These are phyloP conservation scores for Excoecaria agallocha DNA, from an alignment of 345 rosid genomes.

Conservation along the genomic window DNA sequence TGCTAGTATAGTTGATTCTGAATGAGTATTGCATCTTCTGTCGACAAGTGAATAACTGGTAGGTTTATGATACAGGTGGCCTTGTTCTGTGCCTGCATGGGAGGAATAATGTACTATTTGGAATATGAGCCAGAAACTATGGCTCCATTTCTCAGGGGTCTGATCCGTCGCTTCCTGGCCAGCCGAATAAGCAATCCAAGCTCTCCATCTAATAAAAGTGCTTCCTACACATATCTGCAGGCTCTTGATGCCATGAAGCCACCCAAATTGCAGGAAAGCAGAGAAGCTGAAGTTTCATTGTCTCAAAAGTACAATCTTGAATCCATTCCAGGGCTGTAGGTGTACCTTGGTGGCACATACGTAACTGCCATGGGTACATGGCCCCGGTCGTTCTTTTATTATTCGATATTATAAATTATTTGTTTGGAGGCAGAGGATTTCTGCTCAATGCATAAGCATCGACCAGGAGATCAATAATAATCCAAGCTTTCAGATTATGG, in stretches of 20 bases:
- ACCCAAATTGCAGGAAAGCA: constrained; percentile 51
- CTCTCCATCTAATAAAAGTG: constrained; percentile 43
- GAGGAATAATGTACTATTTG: constrained; percentile 95
- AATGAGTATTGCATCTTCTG: background rate
- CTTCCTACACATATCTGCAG: constrained; percentile 72
- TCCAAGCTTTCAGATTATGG: background rate
- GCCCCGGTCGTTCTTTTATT: constrained; percentile 15
- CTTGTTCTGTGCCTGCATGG: constrained; percentile 93
- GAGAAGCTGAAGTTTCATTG: constrained; percentile 43
- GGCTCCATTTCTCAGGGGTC: constrained; percentile 90
- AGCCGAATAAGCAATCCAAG: constrained; percentile 88
- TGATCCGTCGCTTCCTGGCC: constrained; percentile 90
- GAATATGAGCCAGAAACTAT: constrained; percentile 94
- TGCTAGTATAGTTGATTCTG: background rate
- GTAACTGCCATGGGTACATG: background rate
- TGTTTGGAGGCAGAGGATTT: constrained; percentile 4
- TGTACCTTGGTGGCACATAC: constrained; percentile 12
- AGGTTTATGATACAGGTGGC: constrained; percentile 59
- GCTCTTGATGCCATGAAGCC: constrained; percentile 60
- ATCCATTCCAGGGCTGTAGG: constrained; percentile 86
- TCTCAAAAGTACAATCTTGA: constrained; percentile 80
- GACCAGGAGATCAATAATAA: background rate
- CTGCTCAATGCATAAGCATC: background rate
- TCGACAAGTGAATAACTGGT: background rate
- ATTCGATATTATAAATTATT: constrained; percentile 1